These are phyloP conservation scores for Fusarium compactum DNA, from an alignment of 2,329 filamentous ascomycete genomes.

Conservation along the genomic window DNA sequence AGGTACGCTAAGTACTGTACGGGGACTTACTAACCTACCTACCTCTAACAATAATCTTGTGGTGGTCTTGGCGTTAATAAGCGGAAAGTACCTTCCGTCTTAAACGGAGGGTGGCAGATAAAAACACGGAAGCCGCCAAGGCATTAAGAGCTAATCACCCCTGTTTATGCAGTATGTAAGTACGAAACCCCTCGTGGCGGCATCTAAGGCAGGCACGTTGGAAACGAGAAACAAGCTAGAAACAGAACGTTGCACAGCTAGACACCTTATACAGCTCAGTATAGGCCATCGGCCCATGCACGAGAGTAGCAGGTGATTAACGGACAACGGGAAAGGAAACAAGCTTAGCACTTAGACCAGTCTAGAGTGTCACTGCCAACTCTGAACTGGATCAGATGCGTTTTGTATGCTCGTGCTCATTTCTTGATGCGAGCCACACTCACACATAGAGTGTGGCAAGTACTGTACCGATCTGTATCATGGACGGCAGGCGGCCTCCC, in stretches of 20 bases:
- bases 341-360: neutral
- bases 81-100: slow-evolving; percentile 15
- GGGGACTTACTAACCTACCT: neutral
- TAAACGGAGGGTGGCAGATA: slow-evolving; percentile 29
- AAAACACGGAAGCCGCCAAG: slow-evolving; percentile 18
- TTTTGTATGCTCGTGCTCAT: slow-evolving; percentile 7
- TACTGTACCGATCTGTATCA: slow-evolving; percentile 5
- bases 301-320: neutral
- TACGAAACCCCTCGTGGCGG: slow-evolving; percentile 13
- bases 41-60: neutral
- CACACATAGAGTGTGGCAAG: slow-evolving; percentile 26
- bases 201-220: slow-evolving; percentile 33
- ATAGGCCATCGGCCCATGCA: neutral
- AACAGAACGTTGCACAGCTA: neutral
- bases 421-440: slow-evolving; percentile 27
- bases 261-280: neutral
- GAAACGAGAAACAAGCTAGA: slow-evolving; percentile 24
- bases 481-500: slow-evolving; percentile 24
- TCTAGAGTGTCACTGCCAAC: slow-evolving; percentile 24
- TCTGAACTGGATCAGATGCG: slow-evolving; percentile 17
- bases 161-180: slow-evolving; percentile 14
- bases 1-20: neutral
- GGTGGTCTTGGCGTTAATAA: neutral
- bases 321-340: neutral
- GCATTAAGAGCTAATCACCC: slow-evolving; percentile 20